phyloP scores from a whole-genome alignment of 495 filamentous ascomycete species.

The Penicillium soppii region DNA sequence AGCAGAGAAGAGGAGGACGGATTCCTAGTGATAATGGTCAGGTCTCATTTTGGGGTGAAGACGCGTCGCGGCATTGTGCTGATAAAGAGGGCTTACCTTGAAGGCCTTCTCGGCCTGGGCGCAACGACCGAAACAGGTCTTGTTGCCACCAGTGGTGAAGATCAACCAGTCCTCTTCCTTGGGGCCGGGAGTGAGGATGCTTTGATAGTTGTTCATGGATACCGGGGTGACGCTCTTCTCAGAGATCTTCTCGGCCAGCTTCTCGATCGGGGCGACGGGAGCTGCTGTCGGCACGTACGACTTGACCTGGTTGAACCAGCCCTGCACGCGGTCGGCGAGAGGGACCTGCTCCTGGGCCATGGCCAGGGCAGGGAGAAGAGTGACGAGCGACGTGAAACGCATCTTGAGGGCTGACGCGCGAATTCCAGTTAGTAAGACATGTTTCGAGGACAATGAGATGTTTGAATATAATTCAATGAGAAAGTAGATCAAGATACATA shows the following conservation, averaged over 20 bases:
- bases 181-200: constrained; percentile 61
- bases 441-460: not conserved
- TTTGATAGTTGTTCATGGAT: constrained; percentile 71
- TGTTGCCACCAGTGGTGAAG: constrained; percentile 79
- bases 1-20: constrained; percentile 63
- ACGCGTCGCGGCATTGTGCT: not conserved
- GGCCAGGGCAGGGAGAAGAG: constrained; percentile 69
- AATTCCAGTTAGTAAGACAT: constrained; percentile 5
- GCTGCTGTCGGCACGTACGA: constrained; percentile 58
- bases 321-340: constrained; percentile 65
- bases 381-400: constrained; percentile 64
- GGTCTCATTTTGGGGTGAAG: constrained; percentile 1
- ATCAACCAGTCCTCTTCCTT: constrained; percentile 78
- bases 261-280: constrained; percentile 47
- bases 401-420: constrained; percentile 49
- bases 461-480: not conserved
- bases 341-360: constrained; percentile 72
- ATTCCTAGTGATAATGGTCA: constrained; percentile 62
- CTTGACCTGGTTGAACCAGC: constrained; percentile 61
- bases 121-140: constrained; percentile 76
- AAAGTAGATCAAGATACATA: not conserved
- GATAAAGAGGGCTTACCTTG: constrained; percentile 59
- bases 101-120: constrained; percentile 51
- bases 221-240: constrained; percentile 59
- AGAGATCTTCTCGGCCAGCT: constrained; percentile 53